These are phyloP conservation scores for Pseudogymnoascus sp. DNA, from an alignment of 2,329 filamentous ascomycete species.

Conservation along the genomic window DNA sequence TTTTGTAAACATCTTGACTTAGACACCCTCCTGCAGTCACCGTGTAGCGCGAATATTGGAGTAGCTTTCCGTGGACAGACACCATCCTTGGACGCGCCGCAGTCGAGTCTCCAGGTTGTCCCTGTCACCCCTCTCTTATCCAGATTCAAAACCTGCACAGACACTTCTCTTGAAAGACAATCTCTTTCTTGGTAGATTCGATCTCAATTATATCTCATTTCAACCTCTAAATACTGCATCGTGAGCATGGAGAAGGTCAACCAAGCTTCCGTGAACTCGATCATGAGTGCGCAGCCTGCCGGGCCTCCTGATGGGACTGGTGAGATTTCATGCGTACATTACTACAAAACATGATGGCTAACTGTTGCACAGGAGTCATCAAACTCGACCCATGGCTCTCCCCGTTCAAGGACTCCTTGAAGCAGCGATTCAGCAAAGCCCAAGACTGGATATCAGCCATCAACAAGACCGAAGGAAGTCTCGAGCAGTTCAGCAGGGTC, in stretches of 20 bases:
- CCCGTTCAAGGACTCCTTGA: constrained; percentile 73
- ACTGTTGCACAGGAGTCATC: constrained; percentile 59
- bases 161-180: not conserved
- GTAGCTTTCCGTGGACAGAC: constrained; percentile 5
- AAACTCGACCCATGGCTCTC: constrained; percentile 83
- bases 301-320: constrained; percentile 65
- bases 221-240: not conserved
- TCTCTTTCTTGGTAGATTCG: not conserved
- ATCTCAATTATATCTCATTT: not conserved
- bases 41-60: constrained; percentile 3
- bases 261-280: constrained; percentile 24
- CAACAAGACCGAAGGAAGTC: constrained; percentile 73
- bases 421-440: constrained; percentile 68
- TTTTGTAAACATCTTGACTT: constrained; percentile 5
- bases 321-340: constrained; percentile 33
- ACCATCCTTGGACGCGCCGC: constrained; percentile 8
- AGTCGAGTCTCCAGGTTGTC: constrained; percentile 14
- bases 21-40: not conserved
- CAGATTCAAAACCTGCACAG: not conserved
- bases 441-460: constrained; percentile 83
- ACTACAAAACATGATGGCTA: constrained; percentile 14
- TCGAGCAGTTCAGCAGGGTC: constrained; percentile 86
- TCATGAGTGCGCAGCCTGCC: constrained; percentile 35
- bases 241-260: constrained; percentile 25
- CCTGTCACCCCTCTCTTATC: constrained; percentile 17